Percentiles rank a stretch among this genome's conserved stretches.
Conservation (phyloP, 2,329 filamentous ascomycete genomes). For the Alternaria gansuensis region DNA sequence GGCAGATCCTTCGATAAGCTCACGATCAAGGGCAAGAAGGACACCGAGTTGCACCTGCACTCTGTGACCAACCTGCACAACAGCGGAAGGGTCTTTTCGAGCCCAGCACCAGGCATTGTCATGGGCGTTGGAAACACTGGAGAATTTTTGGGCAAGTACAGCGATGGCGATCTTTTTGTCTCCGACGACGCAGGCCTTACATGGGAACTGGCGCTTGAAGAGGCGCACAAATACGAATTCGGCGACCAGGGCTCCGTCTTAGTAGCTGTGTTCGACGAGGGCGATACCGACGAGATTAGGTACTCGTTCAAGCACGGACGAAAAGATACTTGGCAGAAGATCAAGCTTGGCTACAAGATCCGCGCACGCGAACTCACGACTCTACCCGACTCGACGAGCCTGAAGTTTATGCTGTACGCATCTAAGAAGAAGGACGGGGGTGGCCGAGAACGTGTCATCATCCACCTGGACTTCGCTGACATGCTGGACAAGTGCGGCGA, state of each 20-base stretch:
- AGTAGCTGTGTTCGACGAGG: conserved; percentile 77
- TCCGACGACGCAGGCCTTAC: conserved; percentile 90
- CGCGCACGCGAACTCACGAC: conserved; percentile 80
- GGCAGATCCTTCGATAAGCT: conserved; percentile 83
- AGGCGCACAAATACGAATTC: conserved; percentile 94
- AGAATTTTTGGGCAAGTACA: conserved; percentile 72
- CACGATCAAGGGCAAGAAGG: conserved; percentile 70
- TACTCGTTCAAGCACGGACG: conserved; percentile 93
- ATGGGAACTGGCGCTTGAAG: conserved; percentile 78
- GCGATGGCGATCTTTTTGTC: conserved; percentile 81
- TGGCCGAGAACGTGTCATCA: conserved; percentile 67
- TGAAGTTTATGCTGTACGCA: conserved; percentile 86
- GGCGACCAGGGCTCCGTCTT: conserved; percentile 91
- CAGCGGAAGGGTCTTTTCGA: conserved; percentile 87
- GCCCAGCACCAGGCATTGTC: conserved; percentile 87
- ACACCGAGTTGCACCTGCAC: conserved; percentile 81
- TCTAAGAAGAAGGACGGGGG: conserved; percentile 55
- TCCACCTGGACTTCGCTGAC: conserved; percentile 83
- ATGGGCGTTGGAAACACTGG: conserved; percentile 96
- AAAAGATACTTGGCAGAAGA: conserved; percentile 71
- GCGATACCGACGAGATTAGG: conserved; percentile 68
- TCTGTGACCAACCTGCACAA: conserved; percentile 88
- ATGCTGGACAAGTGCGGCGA: conserved; percentile 80
- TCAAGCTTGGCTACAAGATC: conserved; percentile 75
- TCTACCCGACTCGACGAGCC: conserved; percentile 87